Evolutionary conservation across 73 alveolate species (phyloP), one percentile per base, ranked within the genome.

Genomic region (Paraurostyla sp.): DNA sequence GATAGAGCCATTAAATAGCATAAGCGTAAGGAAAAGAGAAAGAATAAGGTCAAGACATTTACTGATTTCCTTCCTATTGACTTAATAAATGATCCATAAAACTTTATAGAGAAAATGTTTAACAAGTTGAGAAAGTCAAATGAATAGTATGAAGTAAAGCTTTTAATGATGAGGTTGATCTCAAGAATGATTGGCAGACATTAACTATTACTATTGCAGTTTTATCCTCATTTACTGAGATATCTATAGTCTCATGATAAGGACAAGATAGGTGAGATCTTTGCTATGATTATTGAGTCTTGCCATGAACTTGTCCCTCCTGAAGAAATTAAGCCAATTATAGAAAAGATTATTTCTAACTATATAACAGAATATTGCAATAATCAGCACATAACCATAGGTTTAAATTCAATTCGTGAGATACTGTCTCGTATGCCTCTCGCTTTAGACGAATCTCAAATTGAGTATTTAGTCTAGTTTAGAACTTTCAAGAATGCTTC

Each of bases 181-280:
- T 98, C 98, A 52, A 95, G 99, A 91, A 60, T 97, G 86, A 91
- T 97, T 23, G 99, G 99, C 20, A 87, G 99, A 56, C 99, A 97
- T 81, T 83, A 94, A 83, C 95, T 97, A 57, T 60, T 94, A 82
- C 87, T 97, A 43, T 69, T 91, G 71, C 92, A 88, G 80, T 94
- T 91, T 76, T 97, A 94, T 76, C 96, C 96, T 83, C 90, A 83
- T 35, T 76, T 96, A 84, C 75, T 88, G 30, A 94, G 93, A 51
- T 91, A 93, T 48, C 69, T 96, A 50, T 90, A 94, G 63, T 68
- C 95, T 25, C 97, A 96, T 29, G 98, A 95, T 87, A 95, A 96
- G 91, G 92, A 90, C 11, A 95, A 92, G 83, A 91, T 97, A 54
- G 95, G 95, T 48, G 93, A 93, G 20, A 93, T 97, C 29, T 90